Base-by-base conservation (phyloP, 139 green algal species). In the Chlamydomonas sp. region DNA sequence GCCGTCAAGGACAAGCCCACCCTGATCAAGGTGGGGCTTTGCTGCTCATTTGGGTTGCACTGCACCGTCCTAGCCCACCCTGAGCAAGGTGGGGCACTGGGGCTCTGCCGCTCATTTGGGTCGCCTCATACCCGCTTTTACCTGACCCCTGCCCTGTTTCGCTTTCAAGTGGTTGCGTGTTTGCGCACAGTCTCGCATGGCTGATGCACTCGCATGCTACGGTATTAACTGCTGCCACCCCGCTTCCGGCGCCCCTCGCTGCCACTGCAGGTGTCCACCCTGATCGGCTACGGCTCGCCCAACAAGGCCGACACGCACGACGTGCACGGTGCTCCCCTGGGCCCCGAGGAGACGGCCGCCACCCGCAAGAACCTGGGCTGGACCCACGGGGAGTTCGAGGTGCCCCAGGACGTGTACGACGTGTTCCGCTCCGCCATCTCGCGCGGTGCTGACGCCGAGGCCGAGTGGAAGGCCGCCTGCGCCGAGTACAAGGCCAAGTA, bases 301-400 rank as follows among this genome's bases (percentile, higher is more conserved):
- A 99, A 99, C 96, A 99, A 99, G 97, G 96, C 97, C 68, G 95
- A 99, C 96, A 95, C 95, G 6, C 97, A 99, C 90, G 97, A 98
- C 86, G 98, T 99, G 77, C 98, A 99, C 93, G 98, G 98, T 85
- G 97, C 98, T 16, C 95, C 98, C 76, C 97, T 99, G 84, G 98
- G 98, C 83, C 90, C 92, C 64, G 96, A 98, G 72, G 98, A 99
- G 97, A 99, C 98, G 5, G 91, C 91, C 15, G 96, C 96, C 84
- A 99, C 98, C 68, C 95, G 98, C 83, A 94, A 98, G 91, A 97
- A 98, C 93, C 97, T 99, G 64, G 95, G 96, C 84, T 99, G 98
- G 98, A 82, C 94, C 31, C 96, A 98, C 87, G 93, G 76, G 31
- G 94, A 97, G 89, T 99, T 99, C 88, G 96, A 98, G 92, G 95